Evolutionary conservation across 306 rosid species (phyloP), one percentile per base, ranked within the genome.

Genomic region (Quercus gilva): DNA sequence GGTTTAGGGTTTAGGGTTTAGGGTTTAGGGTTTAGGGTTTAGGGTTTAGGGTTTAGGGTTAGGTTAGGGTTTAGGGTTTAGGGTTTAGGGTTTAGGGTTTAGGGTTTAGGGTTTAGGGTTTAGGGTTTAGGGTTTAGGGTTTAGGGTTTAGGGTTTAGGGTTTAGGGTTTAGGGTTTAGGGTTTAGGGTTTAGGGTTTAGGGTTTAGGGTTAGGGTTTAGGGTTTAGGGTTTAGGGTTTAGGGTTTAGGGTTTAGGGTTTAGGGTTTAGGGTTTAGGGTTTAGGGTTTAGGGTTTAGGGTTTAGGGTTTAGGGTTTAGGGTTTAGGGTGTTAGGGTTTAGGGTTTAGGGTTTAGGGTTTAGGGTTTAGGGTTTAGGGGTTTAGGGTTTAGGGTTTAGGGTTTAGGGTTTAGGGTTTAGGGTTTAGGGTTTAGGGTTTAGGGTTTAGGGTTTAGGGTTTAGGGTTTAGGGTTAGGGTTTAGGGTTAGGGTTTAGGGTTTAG

Each of bases 101-200:
- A 23, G 71, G 79, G 31, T 59, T 76, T 20, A 23, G 35, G 71
- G 18, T 59, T 73, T 41, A 23, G 76, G 76, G 43, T 59, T 76
- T 37, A 52, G 79, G 79, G 43, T 76, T 76, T 35, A 55, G 71
- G 71, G n/a, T 76, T 59, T 49, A 31, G 76, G 76, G 26, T 25
- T 73, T 73, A 52, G 76, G 76, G 76, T 73, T 73, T 73, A 55
- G n/a, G 76, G 76, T 28, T 61, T 37, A 26, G 26, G 52, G 79
- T 76, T 76, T 59, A 76, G 79, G 71, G 71, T 76, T 76, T 75
- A 76, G 71, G 79, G 79, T 59, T 76, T 76, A 29, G 71, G 79
- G 79, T 70, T 75, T 75, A 58, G 60, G 71, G 79, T 56, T 75
- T 75, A 58, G 60, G 71, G 49, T 51, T 68, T 68, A 31, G 35